Conservation (phyloP, 2,329 filamentous ascomycete species). For the Ophiosphaerella herpotricha region DNA sequence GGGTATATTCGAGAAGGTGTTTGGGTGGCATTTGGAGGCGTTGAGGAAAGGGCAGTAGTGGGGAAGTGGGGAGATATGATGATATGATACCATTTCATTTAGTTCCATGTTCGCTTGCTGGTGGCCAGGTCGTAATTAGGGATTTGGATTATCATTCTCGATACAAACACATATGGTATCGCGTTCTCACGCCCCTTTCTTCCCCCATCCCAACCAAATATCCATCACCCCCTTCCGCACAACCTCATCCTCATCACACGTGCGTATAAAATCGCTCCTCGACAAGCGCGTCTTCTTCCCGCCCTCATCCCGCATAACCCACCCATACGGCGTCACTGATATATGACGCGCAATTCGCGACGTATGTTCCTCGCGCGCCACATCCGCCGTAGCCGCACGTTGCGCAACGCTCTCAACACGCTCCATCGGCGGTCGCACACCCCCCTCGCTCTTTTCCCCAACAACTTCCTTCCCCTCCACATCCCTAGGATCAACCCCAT, state of each 20-base stretch:
- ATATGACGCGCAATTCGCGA: not conserved
- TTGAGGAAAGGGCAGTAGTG: slow-evolving; percentile 21
- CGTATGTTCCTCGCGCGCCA: too few species aligned
- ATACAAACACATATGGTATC: too few species aligned
- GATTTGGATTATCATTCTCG: too few species aligned
- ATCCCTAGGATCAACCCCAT: slow-evolving; percentile 6
- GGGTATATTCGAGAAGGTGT: slow-evolving; percentile 74
- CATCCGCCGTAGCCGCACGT: not conserved
- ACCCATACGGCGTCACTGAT: not conserved
- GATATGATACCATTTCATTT: not conserved
- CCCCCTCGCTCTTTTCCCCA: not conserved
- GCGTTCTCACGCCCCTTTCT: not conserved
- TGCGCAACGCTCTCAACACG: too few species aligned
- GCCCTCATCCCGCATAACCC: not conserved
- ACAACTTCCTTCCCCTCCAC: not conserved
- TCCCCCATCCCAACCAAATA: slow-evolving; percentile 1
- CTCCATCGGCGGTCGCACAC: not conserved
- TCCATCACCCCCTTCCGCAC: not conserved
- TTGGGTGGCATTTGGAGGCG: slow-evolving; percentile 76
- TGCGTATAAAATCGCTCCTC: not conserved
- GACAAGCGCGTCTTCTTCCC: not conserved
- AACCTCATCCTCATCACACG: not conserved
- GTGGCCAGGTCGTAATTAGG: too few species aligned
- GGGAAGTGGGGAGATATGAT: not conserved
- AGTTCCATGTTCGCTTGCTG: too few species aligned